Base-by-base conservation (phyloP, 164 flowering plant genomes). In the Kingdonia uniflora region DNA sequence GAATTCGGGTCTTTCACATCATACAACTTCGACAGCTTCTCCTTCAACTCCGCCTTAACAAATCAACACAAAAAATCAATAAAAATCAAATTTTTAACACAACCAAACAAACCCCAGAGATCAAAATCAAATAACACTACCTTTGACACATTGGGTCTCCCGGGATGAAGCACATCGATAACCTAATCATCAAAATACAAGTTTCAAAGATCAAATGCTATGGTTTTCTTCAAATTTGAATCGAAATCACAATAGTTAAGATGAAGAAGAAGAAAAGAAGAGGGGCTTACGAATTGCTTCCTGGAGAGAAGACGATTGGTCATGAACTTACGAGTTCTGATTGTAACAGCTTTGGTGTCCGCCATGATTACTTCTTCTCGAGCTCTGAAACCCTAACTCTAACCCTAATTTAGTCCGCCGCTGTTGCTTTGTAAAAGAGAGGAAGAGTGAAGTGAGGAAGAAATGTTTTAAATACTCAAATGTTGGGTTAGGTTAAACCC, bases 121-220 rank as follows among this genome's bases (percentile, higher is more conserved):
- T 6, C 16, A 24, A 23, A 6, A 19, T 37, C 46, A 16, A 22
- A 35, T 19, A 17, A 11, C 50, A 1, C 8, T 49, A 83, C 85
- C 84, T 84, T 84, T 15, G 92, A 75, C 16, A 84, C 92, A 63
- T 84, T 84, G 12, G 92, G 55, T 47, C 79, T 76, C 39, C 87
- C 87, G 2, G 85, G 92, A 63, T 84, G 87, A 19, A 84, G 72
- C 51, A 84, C 87, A 62, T 81, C 88, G 51, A 81, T 78, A 17
- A 84, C 69, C 86, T 80, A 57, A 35, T n/a, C 56, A 54, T 15
- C n/a, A 7, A 54, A 6, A 41, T n/a, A n/a, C n/a, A n/a, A n/a
- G n/a, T n/a, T n/a, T n/a, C n/a, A n/a, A n/a, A n/a, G n/a, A n/a
- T n/a, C n/a, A n/a, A n/a, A n/a, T n/a, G n/a, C n/a, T n/a, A n/a